These are phyloP conservation scores for Coniochaeta ligniaria DNA, from an alignment of 2,329 filamentous ascomycete species.

Conservation along the genomic window DNA sequence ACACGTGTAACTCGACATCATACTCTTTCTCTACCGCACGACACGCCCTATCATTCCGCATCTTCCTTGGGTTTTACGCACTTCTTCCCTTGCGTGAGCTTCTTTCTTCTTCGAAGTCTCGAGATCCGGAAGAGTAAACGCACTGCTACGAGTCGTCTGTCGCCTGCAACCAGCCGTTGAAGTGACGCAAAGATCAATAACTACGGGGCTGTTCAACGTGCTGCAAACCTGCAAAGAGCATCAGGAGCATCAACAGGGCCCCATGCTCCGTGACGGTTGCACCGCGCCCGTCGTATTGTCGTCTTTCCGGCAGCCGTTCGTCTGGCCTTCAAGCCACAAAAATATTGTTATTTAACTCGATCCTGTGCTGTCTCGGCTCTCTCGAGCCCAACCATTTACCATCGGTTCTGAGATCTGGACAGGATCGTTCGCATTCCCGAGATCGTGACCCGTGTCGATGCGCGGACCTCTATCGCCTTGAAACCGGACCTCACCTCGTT, in stretches of 20 bases:
- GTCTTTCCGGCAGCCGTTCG: neutral
- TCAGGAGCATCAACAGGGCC: neutral
- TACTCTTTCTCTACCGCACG: neutral
- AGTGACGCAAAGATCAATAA: neutral
- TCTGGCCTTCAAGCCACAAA: too few relatives aligned
- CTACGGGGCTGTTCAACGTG: neutral
- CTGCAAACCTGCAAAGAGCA: neutral
- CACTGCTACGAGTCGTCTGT: neutral
- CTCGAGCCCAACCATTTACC: neutral
- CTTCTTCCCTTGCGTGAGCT: neutral
- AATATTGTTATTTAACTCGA: neutral
- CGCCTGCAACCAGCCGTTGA: neutral
- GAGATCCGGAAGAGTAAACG: neutral
- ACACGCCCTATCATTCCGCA: neutral
- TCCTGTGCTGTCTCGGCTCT: neutral
- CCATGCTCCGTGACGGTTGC: neutral
- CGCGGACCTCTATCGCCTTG: neutral
- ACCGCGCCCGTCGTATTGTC: neutral
- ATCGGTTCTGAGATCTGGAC: neutral
- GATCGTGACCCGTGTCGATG: neutral
- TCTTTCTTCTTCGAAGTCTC: neutral
- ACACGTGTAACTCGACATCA: neutral
- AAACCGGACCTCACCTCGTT: neutral
- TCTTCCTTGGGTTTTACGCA: neutral
- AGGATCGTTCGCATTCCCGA: neutral